phyloP scores from a whole-genome alignment of 78 protist species.

The Guillardia theta region DNA sequence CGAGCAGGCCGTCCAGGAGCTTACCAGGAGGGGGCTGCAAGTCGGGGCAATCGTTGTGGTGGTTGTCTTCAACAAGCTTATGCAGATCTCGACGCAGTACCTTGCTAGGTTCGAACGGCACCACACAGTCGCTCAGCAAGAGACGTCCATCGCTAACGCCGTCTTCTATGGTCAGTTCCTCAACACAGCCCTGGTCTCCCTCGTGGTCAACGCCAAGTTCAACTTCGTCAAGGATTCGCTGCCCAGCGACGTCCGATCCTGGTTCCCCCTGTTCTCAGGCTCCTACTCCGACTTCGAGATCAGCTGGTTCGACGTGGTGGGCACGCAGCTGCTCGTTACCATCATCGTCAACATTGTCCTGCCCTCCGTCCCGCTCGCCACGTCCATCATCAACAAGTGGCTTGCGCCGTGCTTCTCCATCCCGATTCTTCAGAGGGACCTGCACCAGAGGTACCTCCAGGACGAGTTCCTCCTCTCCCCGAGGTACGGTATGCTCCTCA shows the following conservation, averaged over 20 bases:
- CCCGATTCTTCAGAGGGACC: background rate
- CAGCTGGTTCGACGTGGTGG: background rate
- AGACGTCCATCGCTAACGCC: background rate
- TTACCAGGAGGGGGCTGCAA: background rate
- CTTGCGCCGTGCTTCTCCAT: background rate
- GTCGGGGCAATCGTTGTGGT: background rate
- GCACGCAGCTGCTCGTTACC: background rate
- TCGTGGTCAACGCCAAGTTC: background rate
- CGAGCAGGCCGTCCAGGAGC: background rate
- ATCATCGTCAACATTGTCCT: background rate
- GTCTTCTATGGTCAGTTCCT: slow-evolving; percentile 25
- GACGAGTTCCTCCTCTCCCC: background rate
- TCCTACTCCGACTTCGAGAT: background rate
- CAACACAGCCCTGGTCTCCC: background rate
- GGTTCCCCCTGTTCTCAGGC: background rate
- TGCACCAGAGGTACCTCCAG: background rate
- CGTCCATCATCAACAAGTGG: background rate
- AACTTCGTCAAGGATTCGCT: background rate
- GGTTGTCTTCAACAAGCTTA: background rate
- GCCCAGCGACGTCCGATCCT: background rate
- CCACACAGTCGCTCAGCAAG: background rate
- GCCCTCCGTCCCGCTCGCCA: background rate
- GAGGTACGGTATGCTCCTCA: slow-evolving; percentile 27
- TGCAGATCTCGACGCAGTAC: background rate
- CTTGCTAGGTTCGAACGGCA: slow-evolving; percentile 14